phyloP scores from a whole-genome alignment of 2,329 filamentous ascomycete species.

The Fusarium mexicanum region DNA sequence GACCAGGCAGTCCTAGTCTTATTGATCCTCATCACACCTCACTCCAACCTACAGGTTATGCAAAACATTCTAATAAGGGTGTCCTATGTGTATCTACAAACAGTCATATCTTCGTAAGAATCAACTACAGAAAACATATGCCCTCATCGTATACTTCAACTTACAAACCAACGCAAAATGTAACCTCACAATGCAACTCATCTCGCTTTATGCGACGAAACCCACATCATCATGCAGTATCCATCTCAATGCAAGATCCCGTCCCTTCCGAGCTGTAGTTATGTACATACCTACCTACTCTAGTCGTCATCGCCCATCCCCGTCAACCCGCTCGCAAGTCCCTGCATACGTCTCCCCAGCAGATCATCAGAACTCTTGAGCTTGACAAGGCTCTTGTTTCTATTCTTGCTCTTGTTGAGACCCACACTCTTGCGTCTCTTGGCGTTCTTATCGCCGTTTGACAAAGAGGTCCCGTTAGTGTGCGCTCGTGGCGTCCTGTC shows the following conservation, averaged over 20 bases:
- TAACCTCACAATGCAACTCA: constrained; percentile 15
- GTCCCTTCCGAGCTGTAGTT: constrained; percentile 22
- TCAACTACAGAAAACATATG: constrained; percentile 1
- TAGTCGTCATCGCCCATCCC: constrained; percentile 57
- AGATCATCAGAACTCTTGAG: constrained; percentile 68
- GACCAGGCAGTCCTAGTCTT: not conserved
- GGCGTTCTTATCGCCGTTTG: constrained; percentile 41
- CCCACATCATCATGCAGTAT: not conserved
- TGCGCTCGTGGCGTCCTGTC: constrained; percentile 24
- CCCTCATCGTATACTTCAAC: not conserved
- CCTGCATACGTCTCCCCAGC: constrained; percentile 66
- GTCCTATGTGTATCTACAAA: constrained; percentile 32
- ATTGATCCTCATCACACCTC: not conserved
- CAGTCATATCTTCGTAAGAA: constrained; percentile 24
- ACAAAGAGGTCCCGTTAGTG: constrained; percentile 18
- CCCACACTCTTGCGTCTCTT: constrained; percentile 42
- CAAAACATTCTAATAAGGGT: constrained; percentile 26
- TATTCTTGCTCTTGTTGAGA: constrained; percentile 51
- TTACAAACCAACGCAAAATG: not conserved
- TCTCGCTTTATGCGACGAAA: constrained; percentile 18
- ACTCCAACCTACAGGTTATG: not conserved
- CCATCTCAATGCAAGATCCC: constrained; percentile 6
- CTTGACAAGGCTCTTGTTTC: constrained; percentile 61
- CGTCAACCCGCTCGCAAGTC: constrained; percentile 63
- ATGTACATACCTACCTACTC: not conserved